Conservation (phyloP, 2,329 filamentous ascomycete species). For the Sarocladium strictum region DNA sequence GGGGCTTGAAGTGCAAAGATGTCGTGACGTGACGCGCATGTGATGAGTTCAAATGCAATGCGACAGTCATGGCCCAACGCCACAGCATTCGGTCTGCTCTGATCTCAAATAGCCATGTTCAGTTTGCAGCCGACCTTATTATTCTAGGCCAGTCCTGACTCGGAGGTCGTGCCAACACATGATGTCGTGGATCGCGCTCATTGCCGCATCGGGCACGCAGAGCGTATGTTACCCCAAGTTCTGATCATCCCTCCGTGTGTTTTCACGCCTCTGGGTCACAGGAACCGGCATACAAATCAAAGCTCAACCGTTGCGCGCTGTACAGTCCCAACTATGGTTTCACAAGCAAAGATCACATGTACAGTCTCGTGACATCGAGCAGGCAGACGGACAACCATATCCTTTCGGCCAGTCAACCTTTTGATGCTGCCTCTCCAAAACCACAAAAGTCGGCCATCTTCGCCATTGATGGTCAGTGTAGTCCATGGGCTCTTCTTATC, state of each 20-base stretch:
- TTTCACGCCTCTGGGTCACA: too few species aligned
- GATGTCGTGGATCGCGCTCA: not conserved
- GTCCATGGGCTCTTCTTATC: slow-evolving; percentile 59
- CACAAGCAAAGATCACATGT: slow-evolving; percentile 72
- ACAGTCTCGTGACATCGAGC: slow-evolving; percentile 48
- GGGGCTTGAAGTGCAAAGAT: too few species aligned
- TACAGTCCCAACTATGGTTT: slow-evolving; percentile 67
- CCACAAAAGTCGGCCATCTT: slow-evolving; percentile 49
- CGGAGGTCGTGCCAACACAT: too few species aligned
- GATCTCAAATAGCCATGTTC: too few species aligned
- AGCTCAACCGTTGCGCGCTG: slow-evolving; percentile 17
- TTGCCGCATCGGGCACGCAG: not conserved
- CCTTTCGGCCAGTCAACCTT: slow-evolving; percentile 55
- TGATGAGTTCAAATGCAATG: too few species aligned
- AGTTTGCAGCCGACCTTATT: too few species aligned
- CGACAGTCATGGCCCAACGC: too few species aligned
- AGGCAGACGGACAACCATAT: slow-evolving; percentile 48
- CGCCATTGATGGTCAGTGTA: slow-evolving; percentile 66
- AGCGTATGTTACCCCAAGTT: not conserved
- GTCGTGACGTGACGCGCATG: too few species aligned
- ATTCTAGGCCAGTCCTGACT: too few species aligned
- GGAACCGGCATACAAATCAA: too few species aligned
- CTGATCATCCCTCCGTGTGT: too few species aligned
- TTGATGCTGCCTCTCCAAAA: slow-evolving; percentile 60
- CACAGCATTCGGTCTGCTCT: too few species aligned